A percentile compares a stretch with the other conserved stretches of the same genome.
These are phyloP conservation scores for Allantophomopsis cytisporea DNA, from an alignment of 2,329 filamentous ascomycete species.

Conservation along the genomic window DNA sequence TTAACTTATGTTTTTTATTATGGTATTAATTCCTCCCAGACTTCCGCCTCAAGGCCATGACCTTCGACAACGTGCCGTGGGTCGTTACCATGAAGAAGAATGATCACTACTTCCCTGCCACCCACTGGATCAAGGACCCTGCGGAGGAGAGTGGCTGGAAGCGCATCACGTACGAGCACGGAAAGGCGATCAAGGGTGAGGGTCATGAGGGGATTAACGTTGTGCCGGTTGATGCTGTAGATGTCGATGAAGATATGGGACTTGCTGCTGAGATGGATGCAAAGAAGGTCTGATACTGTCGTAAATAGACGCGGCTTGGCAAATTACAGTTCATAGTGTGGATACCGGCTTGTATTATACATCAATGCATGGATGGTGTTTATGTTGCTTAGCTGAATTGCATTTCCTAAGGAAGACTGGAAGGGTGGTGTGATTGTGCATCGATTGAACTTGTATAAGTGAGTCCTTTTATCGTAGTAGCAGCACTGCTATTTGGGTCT, in stretches of 20 bases:
- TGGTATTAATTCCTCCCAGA: conserved; percentile 30
- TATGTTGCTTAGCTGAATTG: too few species aligned
- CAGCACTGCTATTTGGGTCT: too few species aligned
- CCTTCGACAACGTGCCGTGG: conserved; percentile 97
- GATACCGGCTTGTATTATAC: too few species aligned
- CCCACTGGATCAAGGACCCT: conserved; percentile 54
- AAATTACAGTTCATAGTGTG: too few species aligned
- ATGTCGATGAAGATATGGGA: conserved; percentile 7
- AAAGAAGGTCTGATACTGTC: too few species aligned
- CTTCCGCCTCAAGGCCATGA: conserved; percentile 93
- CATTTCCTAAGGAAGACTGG: too few species aligned
- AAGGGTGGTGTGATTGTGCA: too few species aligned
- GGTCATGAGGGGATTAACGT: conserved; percentile 20
- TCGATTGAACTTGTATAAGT: too few species aligned
- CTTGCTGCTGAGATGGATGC: too few species aligned
- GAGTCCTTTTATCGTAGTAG: too few species aligned
- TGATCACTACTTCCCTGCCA: conserved; percentile 79
- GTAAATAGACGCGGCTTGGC: too few species aligned
- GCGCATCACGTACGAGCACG: conserved; percentile 46
- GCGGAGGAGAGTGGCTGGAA: conserved; percentile 47
- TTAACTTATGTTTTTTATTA: not conserved
- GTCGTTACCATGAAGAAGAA: conserved; percentile 99
- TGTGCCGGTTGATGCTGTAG: conserved; percentile 12
- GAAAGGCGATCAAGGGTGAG: conserved; percentile 37
- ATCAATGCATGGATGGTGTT: too few species aligned